Base-by-base conservation (phyloP, 495 filamentous ascomycete species). In the Entonaema liquescens region DNA sequence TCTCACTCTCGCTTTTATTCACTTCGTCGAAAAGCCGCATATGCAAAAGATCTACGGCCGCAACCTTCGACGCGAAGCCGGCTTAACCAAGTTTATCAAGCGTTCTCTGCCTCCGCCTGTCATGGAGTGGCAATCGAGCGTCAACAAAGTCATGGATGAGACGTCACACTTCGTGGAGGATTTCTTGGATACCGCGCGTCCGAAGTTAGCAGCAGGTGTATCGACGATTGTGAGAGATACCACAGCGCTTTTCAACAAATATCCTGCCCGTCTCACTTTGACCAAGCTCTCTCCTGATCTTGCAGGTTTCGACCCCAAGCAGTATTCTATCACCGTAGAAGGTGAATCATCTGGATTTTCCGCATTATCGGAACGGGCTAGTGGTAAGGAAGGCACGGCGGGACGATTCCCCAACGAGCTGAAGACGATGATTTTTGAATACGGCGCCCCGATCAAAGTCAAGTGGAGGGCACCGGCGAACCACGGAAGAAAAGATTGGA, bases 21-120 rank as follows among this genome's bases (percentile, higher is more conserved):
- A 97, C 67, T 90, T 95, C 61, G 92, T 99, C 3, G 95, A 99
- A 78, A 90, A 94, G 47, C 95, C 95, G 26, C 95, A 99, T 79
- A 99, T 99, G 95, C 93, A 97, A 80, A 98, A 97, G 82, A 85
- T 98, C 25, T 99, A 99, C 74, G 95, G 95, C 42, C 85, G 87
- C 62, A 90, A 88, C 74, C 82, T 99, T 26, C 90, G 96, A 70
- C 84, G 89, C 70, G 92, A 97, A 79, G 94, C 95, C 11, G 96
- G 95, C 70, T 84, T 99, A 26, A 93, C 93, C 40, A 94, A 92
- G 79, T 98, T 92, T 76, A 84, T 99, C 69, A 92, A 92, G 76
- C 89, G 91, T 62, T 92, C 93, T 3, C 82, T 99, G n/a, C 95
- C 95, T 3, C 89, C 90, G n/a, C 90, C 93, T 6, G 81, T 89